Evolutionary conservation across 31 red algal genomes (phyloP).

Genomic region (Asparagopsis taxiformis): DNA sequence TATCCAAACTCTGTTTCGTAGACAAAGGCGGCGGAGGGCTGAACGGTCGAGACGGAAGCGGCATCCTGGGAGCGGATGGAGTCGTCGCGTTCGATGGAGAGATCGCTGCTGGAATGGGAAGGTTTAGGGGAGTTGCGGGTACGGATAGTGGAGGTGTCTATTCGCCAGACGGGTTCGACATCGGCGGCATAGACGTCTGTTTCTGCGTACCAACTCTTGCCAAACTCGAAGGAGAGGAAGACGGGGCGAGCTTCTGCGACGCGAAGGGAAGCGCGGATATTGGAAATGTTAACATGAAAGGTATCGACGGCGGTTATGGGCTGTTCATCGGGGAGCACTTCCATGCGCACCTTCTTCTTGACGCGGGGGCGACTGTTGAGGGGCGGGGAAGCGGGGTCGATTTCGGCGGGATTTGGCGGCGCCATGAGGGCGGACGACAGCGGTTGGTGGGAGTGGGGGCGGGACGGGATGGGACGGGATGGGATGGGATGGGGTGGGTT

Average conservation of each 20-base stretch:
- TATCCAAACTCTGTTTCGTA: slow-evolving; percentile 57
- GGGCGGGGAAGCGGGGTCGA: neutral
- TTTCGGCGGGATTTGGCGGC: no score
- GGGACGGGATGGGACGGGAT: no score
- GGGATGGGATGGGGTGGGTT: no score
- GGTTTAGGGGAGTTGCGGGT: slow-evolving; percentile 34
- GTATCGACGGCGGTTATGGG: slow-evolving; percentile 36
- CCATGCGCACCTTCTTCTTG: slow-evolving; percentile 43
- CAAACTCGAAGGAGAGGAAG: slow-evolving; percentile 56
- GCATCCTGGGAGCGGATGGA: neutral
- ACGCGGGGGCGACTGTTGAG: slow-evolving; percentile 19
- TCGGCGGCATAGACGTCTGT: slow-evolving; percentile 38
- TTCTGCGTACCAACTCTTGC: slow-evolving; percentile 55
- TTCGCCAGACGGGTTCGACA: slow-evolving; percentile 25
- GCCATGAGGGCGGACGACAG: no score
- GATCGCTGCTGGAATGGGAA: neutral
- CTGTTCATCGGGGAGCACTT: slow-evolving; percentile 34
- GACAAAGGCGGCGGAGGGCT: slow-evolving; percentile 25
- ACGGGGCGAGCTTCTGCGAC: slow-evolving; percentile 45
- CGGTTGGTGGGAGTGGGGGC: no score
- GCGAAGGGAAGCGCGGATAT: slow-evolving; percentile 26
- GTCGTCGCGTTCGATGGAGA: slow-evolving; percentile 5
- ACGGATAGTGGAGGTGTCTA: slow-evolving; percentile 30
- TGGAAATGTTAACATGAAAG: slow-evolving; percentile 52
- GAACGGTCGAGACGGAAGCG: neutral